Evolutionary conservation across 768 basidiomycete species (phyloP).

Genomic region (Boletus coccyginus): DNA sequence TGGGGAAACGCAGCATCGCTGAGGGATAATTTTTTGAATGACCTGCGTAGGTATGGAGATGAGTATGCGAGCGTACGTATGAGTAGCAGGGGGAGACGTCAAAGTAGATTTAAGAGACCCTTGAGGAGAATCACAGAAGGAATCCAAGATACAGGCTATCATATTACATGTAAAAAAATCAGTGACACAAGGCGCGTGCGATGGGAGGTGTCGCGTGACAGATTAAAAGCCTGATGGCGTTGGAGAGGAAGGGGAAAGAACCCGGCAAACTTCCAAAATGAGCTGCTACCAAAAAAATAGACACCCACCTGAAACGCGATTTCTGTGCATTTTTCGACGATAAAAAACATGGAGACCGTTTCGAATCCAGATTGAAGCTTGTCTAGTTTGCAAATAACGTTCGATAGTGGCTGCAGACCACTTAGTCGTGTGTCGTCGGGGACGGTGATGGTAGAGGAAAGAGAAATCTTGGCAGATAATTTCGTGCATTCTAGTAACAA

Average conservation of each 20-base stretch:
- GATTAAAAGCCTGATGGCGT: conserved; percentile 30
- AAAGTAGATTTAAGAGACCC: conserved; percentile 26
- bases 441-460: conserved; percentile 31
- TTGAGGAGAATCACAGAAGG: conserved; percentile 24
- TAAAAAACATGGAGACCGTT: conserved; percentile 36
- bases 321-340: conserved; percentile 35
- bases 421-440: conserved; percentile 26
- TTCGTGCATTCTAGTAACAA: conserved; percentile 25
- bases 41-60: conserved; percentile 30
- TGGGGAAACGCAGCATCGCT: conserved; percentile 66
- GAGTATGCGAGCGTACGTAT: conserved; percentile 25
- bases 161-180: conserved; percentile 39
- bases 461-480: conserved; percentile 20
- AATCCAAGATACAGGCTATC: conserved; percentile 22
- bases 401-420: conserved; percentile 31
- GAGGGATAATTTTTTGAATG: conserved; percentile 50
- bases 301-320: conserved; percentile 34
- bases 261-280: conserved; percentile 25
- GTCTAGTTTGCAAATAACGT: conserved; percentile 13
- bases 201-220: conserved; percentile 36
- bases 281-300: conserved; percentile 16
- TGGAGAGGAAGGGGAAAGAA: conserved; percentile 19
- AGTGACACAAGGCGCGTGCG: conserved; percentile 30
- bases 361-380: conserved; percentile 35
- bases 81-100: conserved; percentile 21